Conservation (phyloP, 2,329 filamentous ascomycete species). For the Fusarium lateritium region DNA sequence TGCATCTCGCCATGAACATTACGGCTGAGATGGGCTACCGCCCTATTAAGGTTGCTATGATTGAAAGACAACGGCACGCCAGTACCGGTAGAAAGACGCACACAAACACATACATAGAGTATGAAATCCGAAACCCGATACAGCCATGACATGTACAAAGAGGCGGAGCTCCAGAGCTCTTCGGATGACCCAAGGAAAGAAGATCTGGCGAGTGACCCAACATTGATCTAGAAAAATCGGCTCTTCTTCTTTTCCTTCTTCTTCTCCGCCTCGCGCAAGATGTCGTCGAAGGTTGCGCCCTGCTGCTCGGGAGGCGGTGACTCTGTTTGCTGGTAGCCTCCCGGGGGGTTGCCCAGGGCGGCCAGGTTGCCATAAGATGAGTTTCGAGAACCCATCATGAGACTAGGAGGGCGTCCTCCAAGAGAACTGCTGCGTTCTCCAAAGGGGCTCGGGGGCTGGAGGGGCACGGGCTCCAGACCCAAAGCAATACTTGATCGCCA, state of each 20-base stretch:
- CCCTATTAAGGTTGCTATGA: slow-evolving; percentile 18
- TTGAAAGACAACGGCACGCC: slow-evolving; percentile 19
- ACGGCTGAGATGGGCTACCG: slow-evolving; percentile 2
- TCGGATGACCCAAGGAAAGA: slow-evolving; percentile 22
- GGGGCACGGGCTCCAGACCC: slow-evolving; percentile 60
- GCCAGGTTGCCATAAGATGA: slow-evolving; percentile 56
- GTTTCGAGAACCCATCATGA: slow-evolving; percentile 53
- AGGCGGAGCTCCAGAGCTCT: slow-evolving; percentile 11
- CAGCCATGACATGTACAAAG: slow-evolving; percentile 22
- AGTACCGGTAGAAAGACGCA: slow-evolving; percentile 13
- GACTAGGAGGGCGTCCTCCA: slow-evolving; percentile 53
- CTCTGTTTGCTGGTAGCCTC: slow-evolving; percentile 34
- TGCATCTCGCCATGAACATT: slow-evolving; percentile 25
- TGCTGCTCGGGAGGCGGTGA: slow-evolving; percentile 46
- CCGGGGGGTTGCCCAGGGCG: slow-evolving; percentile 41
- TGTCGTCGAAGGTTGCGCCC: slow-evolving; percentile 65
- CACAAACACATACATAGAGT: slow-evolving; percentile 8
- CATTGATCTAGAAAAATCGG: slow-evolving; percentile 55
- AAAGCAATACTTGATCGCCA: slow-evolving; percentile 61
- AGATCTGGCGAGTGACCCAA: not conserved
- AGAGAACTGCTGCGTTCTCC: slow-evolving; percentile 56
- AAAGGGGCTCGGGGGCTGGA: slow-evolving; percentile 54
- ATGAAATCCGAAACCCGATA: slow-evolving; percentile 16
- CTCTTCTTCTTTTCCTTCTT: slow-evolving; percentile 60
- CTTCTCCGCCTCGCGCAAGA: slow-evolving; percentile 56